Conservation (phyloP, 768 basidiomycete genomes). For the Sistotremastrum niveocremeum region DNA sequence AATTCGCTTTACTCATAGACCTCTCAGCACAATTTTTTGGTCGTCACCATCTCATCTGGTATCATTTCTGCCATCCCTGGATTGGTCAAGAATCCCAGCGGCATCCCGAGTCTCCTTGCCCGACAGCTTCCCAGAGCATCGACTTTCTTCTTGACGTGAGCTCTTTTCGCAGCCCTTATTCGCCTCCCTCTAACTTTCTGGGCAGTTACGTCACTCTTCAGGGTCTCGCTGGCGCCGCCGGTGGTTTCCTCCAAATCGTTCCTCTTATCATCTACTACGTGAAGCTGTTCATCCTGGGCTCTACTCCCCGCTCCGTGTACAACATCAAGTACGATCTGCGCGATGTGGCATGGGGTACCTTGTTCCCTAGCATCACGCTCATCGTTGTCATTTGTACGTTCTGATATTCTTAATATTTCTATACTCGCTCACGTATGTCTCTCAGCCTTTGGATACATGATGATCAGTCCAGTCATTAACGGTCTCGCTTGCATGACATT, state of each 20-base stretch:
- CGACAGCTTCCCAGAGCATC: conserved; percentile 67
- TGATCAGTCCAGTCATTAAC: conserved; percentile 89
- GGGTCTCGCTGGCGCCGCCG: conserved; percentile 66
- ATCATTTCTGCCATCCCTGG: conserved; percentile 56
- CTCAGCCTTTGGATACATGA: conserved; percentile 61
- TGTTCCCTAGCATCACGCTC: conserved; percentile 62
- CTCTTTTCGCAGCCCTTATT: background rate
- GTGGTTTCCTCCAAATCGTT: conserved; percentile 70
- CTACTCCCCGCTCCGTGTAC: conserved; percentile 78
- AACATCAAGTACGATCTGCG: conserved; percentile 65
- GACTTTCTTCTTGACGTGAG: conserved; percentile 82
- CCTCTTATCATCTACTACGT: conserved; percentile 77
- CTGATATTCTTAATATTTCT: background rate
- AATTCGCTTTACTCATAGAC: background rate
- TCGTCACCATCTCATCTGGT: conserved; percentile 77
- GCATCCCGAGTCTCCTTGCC: conserved; percentile 60
- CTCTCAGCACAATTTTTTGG: conserved; percentile 78
- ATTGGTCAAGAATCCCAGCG: conserved; percentile 54
- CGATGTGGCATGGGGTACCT: conserved; percentile 62
- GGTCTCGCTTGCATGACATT: conserved; percentile 77
- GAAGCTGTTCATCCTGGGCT: conserved; percentile 76
- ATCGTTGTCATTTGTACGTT: conserved; percentile 68
- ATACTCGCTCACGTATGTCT: conserved; percentile 1
- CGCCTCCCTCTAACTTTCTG: background rate
- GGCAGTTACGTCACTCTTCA: conserved; percentile 63